Evolutionary conservation across 1,284 basidiomycete genomes (phyloP).

Genomic region (Microbotryum intermedium): DNA sequence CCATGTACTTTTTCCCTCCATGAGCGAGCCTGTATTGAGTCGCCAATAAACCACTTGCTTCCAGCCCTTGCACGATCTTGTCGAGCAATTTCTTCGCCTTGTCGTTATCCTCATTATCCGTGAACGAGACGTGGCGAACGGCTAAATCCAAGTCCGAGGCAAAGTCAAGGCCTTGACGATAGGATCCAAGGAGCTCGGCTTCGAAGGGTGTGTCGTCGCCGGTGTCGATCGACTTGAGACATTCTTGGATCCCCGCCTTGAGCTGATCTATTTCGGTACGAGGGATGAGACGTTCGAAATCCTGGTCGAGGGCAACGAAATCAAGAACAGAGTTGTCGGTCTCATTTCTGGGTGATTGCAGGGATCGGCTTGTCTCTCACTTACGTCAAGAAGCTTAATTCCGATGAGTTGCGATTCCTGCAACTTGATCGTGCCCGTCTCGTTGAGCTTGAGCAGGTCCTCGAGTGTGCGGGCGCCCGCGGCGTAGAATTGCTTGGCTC

Average conservation of each 20-base stretch:
- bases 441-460: conserved; percentile 8
- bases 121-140: conserved; percentile 19
- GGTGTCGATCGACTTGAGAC: conserved; percentile 11
- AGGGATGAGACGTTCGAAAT: conserved; percentile 30
- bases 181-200: conserved; percentile 30
- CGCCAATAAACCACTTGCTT: conserved; percentile 8
- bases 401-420: conserved; percentile 29
- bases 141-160: conserved; percentile 22
- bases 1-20: conserved; percentile 22
- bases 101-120: conserved; percentile 18
- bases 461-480: conserved; percentile 16
- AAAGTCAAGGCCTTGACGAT: conserved; percentile 22
- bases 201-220: conserved; percentile 3
- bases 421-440: conserved; percentile 14
- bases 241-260: conserved; percentile 4
- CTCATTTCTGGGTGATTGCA: neutral
- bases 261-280: conserved; percentile 28
- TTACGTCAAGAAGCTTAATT: conserved; percentile 20
- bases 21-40: conserved; percentile 17
- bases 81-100: conserved; percentile 14
- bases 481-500: conserved; percentile 17
- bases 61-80: conserved; percentile 12
- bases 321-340: neutral
- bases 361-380: neutral
- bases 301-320: conserved; percentile 2